phyloP scores from a whole-genome alignment of 257 asterid species.

The Nemophila menziesii region DNA sequence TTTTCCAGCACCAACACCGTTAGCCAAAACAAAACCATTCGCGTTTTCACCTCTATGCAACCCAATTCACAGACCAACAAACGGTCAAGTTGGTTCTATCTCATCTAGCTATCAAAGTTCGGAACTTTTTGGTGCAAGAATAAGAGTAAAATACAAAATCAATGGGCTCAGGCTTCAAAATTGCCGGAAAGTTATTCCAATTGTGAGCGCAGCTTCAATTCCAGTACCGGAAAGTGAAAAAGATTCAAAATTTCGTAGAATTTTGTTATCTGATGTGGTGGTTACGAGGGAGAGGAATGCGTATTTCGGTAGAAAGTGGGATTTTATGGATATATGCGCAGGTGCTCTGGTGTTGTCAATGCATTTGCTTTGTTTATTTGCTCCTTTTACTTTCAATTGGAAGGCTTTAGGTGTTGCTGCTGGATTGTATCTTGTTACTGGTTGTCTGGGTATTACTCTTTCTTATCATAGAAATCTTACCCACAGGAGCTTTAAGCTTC shows the following conservation, averaged over 20 bases:
- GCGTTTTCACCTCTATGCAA: slow-evolving; percentile 15
- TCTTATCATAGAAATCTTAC: slow-evolving; percentile 69
- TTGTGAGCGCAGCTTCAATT: slow-evolving; percentile 27
- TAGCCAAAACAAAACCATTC: slow-evolving; percentile 22
- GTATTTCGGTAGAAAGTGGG: slow-evolving; percentile 50
- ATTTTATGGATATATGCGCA: slow-evolving; percentile 32
- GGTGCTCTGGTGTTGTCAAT: slow-evolving; percentile 37
- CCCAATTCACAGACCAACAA: slow-evolving; percentile 9
- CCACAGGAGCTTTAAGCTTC: slow-evolving; percentile 71
- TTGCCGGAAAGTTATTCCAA: slow-evolving; percentile 18
- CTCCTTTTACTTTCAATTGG: slow-evolving; percentile 63
- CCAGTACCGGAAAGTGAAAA: slow-evolving; percentile 27
- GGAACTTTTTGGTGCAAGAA: slow-evolving; percentile 3
- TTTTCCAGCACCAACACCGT: slow-evolving; percentile 26
- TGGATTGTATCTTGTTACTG: slow-evolving; percentile 52
- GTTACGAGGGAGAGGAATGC: slow-evolving; percentile 40
- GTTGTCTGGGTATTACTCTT: slow-evolving; percentile 71
- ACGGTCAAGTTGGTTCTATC: slow-evolving; percentile 11
- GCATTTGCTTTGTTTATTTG: slow-evolving; percentile 51
- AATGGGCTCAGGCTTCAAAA: slow-evolving; percentile 12
- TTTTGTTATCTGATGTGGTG: slow-evolving; percentile 56
- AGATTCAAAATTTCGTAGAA: slow-evolving; percentile 31
- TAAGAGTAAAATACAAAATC: slow-evolving; percentile 1
- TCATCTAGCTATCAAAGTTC: slow-evolving; percentile 10
- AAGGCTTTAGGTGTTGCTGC: slow-evolving; percentile 41